Evolutionary conservation across 495 filamentous ascomycete genomes (phyloP), one percentile per base, ranked within the genome.

Genomic region (Lentithecium fluviatile): DNA sequence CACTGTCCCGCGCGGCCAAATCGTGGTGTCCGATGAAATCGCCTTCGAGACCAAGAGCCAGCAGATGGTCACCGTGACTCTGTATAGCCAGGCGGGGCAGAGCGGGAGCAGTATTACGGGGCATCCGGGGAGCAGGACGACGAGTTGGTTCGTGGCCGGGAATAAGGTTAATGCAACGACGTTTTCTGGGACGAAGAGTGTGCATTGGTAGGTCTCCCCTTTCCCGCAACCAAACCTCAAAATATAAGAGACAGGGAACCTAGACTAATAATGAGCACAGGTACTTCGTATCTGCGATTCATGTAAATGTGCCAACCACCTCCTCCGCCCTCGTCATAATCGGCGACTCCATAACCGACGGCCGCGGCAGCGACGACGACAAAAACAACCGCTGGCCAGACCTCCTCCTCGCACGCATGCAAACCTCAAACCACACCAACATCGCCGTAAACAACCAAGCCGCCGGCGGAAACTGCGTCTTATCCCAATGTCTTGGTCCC

Each of bases 261-360:
- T n/a, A n/a, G n/a, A n/a, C n/a, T n/a, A n/a, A n/a, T n/a, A n/a
- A n/a, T n/a, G n/a, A n/a, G n/a, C n/a, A 53, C 36, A 34, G 86
- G 86, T 81, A 78, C 69, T 88, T 84, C 52, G 68, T 88, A 40
- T 82, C 75, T 24, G 80, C 76, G 0, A 73, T 89, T 23, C 86
- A 89, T 68, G 85, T 78, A 6, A 80, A 77, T 70, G 71, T 75
- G 2, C 77, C 82, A 0, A 62, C 67, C 7, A 49, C 76, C 25
- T 70, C 73, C 5, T 64, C 70, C 11, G 77, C 78, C 8, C 79
- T 88, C 34, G 77, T 79, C 2, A 82, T 91, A 25, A 75, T 91
- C 5, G 86, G 88, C 4, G 88, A 91, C 68, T 87, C 83, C 63
- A 89, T 91, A 64, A 89, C 87, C 5, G 88, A 90, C 64, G 88